Base-by-base conservation (phyloP, 2,329 filamentous ascomycete species). In the Stagonosporopsis rhizophila region DNA sequence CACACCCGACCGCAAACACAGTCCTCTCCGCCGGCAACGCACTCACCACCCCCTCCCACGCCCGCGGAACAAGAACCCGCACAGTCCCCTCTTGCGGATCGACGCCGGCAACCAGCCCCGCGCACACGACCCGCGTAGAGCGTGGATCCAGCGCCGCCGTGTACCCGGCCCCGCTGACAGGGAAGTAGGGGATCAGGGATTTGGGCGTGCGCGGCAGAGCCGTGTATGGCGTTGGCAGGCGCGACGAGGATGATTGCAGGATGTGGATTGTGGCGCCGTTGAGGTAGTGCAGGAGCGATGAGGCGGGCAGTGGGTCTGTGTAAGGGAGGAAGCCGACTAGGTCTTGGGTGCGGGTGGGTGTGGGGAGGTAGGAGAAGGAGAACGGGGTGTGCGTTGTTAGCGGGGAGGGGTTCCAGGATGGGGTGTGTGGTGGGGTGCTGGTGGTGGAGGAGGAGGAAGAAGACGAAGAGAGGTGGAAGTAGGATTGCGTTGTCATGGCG, bases 401-500 rank as follows among this genome's bases (percentile, higher is more conserved):
- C 0, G 89, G 83, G 0, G 76, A 78, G 0, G 80, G 57, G 47
- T 82, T 77, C 84, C 87, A 90, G 40, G 69, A 73, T 19, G 74
- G 49, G 22, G 2, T 6, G 23, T 17, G 39, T 19, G 47, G 32
- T 61, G 58, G 17, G 17, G 17, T 15, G 4, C 12, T 15, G 30
- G 6, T 32, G 23, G 23, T 25, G 23, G 23, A 32, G 30, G 14
- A 15, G 30, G 30, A 60, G 38, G 64, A 45, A 62, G 62, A 8
- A 55, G 56, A 27, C 41, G 50, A 27, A 55, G 52, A 44, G 44
- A 61, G 69, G 69, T 94, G 91, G 67, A 94, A 91, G 65, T 93
- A 94, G 0, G 89, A 88, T 82, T 92, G 87, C n/a, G 83, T 85
- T 64, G 92, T 89, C 88, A 94, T 92, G 6, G 83, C 82, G 46